Base-by-base conservation (phyloP, 768 basidiomycete genomes). In the Bullera alba region DNA sequence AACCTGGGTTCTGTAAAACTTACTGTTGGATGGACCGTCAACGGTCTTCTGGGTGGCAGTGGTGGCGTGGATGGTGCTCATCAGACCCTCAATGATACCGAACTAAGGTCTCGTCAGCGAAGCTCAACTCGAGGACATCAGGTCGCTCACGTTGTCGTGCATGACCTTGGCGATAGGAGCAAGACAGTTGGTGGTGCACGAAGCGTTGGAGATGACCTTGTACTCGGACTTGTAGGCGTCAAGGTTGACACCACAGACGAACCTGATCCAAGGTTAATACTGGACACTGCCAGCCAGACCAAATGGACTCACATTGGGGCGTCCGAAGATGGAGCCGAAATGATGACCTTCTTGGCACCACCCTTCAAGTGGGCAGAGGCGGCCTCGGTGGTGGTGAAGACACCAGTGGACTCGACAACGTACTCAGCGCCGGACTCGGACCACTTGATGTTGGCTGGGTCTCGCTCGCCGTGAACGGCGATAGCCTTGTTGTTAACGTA, bases 131-230 rank as follows among this genome's bases (percentile, higher is more conserved):
- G 16, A 14, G 52, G 46, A 30, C 14, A 50, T 45, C 42, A 27
- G 32, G 48, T 35, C 42, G 47, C 67, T 54, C 42, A 65, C 64
- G 60, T 88, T 90, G 82, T 97, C 95, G 76, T 99, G 66, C 79
- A 99, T 79, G 75, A 96, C 85, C 80, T 99, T 99, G 74, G 92
- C 93, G 55, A 99, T 82, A 57, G 93, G 90, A n/a, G 93, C 93
- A 53, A 99, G 82, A 77, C 93, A 99, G 84, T 99, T 99, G 75
- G 93, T 99, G 39, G 93, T 97, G 83, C 93, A 97, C 19, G 92
- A 96, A 26, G 93, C 93, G 76, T 99, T 97, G 64, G 93, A 99
- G 75, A 97, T 56, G 57, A 99, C 88, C 50, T 79, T 81, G 80
- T 88, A 81, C 72, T 85, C 83, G 63, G 90, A 75, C 75, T 95